These are phyloP conservation scores for Fusarium heterosporum DNA, from an alignment of 2,329 filamentous ascomycete species.

Conservation along the genomic window DNA sequence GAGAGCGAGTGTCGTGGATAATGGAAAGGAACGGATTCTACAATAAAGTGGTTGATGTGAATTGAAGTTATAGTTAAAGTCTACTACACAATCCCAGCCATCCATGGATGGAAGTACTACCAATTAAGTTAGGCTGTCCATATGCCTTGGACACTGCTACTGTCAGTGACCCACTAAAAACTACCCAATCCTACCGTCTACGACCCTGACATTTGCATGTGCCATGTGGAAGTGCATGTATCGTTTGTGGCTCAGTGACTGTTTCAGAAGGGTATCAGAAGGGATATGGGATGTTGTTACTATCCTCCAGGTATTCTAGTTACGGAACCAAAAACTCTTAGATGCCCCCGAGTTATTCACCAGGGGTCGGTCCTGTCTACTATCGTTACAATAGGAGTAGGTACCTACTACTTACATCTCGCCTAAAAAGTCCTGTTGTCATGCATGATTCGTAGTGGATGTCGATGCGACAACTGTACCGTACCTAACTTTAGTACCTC, in stretches of 20 bases:
- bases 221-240: conserved; percentile 20
- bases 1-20: conserved; percentile 24
- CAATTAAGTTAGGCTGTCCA: not conserved
- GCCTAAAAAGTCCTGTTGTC: conserved; percentile 37
- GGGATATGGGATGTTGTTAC: conserved; percentile 12
- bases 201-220: conserved; percentile 36
- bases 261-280: conserved; percentile 23
- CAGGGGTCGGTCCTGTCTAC: not conserved
- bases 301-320: not conserved
- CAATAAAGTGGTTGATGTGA: conserved; percentile 15
- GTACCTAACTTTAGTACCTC: not conserved
- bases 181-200: conserved; percentile 26
- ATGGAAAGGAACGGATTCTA: conserved; percentile 12
- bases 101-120: too few species aligned
- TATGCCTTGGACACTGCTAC: conserved; percentile 15
- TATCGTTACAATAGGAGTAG: not conserved
- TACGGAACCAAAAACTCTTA: not conserved
- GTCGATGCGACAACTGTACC: conserved; percentile 23
- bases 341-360: not conserved
- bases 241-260: conserved; percentile 15
- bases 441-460: conserved; percentile 30
- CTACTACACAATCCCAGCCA: too few species aligned
- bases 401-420: conserved; percentile 8
- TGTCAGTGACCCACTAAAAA: conserved; percentile 13
- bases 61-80: not conserved